A percentile compares a stretch with the other conserved stretches of the same genome.
These are phyloP conservation scores for Trifolium dubium DNA, from an alignment of 306 rosid genomes.

Conservation along the genomic window DNA sequence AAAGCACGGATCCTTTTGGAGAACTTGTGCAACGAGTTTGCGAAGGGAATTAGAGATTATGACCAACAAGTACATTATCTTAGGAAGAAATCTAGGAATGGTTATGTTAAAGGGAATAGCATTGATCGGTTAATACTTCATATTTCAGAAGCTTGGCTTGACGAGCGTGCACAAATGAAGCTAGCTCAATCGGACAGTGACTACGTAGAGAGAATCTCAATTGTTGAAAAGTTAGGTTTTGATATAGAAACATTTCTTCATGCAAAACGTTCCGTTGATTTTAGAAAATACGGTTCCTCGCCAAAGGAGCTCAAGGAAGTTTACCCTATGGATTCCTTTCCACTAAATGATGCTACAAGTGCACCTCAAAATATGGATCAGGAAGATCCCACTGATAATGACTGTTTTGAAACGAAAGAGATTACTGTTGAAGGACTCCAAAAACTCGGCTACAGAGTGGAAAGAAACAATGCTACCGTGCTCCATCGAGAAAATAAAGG, in stretches of 20 bases:
- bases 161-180: constrained; percentile 80
- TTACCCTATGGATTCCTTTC: constrained; percentile 61
- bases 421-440: constrained; percentile 34
- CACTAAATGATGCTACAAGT: constrained; percentile 55
- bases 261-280: constrained; percentile 55
- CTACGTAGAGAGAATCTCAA: constrained; percentile 51
- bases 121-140: constrained; percentile 66
- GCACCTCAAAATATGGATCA: constrained; percentile 58
- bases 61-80: constrained; percentile 64
- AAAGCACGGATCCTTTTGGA: constrained; percentile 71
- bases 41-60: constrained; percentile 71
- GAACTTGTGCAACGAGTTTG: constrained; percentile 81
- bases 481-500: constrained; percentile 34
- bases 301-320: constrained; percentile 56
- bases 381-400: constrained; percentile 50
- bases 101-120: constrained; percentile 40
- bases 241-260: constrained; percentile 82
- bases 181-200: constrained; percentile 41
- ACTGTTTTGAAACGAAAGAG: constrained; percentile 42
- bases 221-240: constrained; percentile 77
- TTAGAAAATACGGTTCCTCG: constrained; percentile 45
- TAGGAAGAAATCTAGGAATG: constrained; percentile 54
- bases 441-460: constrained; percentile 36
- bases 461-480: constrained; percentile 12
- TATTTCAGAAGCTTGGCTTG: constrained; percentile 91